Base-by-base conservation (phyloP, 2,329 filamentous ascomycete species). In the Aspergillus pseudonomiae region DNA sequence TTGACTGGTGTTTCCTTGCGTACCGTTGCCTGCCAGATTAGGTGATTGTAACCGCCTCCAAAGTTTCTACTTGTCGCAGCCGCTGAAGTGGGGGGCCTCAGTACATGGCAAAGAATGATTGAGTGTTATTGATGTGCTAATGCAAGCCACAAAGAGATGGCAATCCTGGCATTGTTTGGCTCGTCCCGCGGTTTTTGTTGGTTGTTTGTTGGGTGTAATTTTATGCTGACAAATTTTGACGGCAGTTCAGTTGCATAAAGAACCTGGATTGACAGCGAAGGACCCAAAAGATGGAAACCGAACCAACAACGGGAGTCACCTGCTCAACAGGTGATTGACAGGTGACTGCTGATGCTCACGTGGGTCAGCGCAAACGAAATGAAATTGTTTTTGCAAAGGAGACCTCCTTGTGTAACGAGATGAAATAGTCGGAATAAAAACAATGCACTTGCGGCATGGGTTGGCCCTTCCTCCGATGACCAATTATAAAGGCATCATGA, bases 81-180 rank as follows among this genome's bases (percentile, higher is more conserved):
- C 24, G 14, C 14, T 28, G 21, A 41, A 36, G 50, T 56, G n/a
- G 39, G 39, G 39, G 52, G 34, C 11, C 19, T 21, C 52, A 36
- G 52, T 36, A 55, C 52, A 36, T 26, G 52, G 52, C 52, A 24
- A 39, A 55, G 32, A 36, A 36, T 55, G 52, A 39, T 55, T 55
- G 52, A 41, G 21, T 26, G 24, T 24, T 19, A 16, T 52, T 34
- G 34, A 46, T 24, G 45, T 39, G n/a, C n/a, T 26, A 55, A 36
- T 55, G 52, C 52, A 55, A 55, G 52, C 52, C 52, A 55, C 52
- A 24, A 39, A 21, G 14, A 21, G 30, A 28, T 21, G 52, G 21
- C 9, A 28, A 14, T 32, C 28, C 19, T 19, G 21, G 26, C 48
- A 52, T 52, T 52, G 16, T 32, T 9, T 52, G 46, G 46, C 32